These are phyloP conservation scores for Penicillium macrosclerotiorum DNA, from an alignment of 495 filamentous ascomycete species.

Conservation along the genomic window DNA sequence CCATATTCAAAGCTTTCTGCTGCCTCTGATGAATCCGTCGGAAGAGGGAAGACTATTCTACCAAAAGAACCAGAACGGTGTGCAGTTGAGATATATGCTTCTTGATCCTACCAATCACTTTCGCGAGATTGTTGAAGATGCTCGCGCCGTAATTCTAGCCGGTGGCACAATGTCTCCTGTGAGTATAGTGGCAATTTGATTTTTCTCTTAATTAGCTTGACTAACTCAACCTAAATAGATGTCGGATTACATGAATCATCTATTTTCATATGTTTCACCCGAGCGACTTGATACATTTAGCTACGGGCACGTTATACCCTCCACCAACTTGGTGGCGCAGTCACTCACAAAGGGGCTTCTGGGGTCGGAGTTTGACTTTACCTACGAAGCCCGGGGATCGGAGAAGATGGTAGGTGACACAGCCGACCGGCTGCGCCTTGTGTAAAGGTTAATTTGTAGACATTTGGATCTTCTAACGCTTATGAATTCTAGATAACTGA, in stretches of 20 bases:
- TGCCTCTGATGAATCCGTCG: slow-evolving; percentile 82
- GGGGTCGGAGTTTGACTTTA: slow-evolving; percentile 77
- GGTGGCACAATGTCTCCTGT: slow-evolving; percentile 97
- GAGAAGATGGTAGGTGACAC: slow-evolving; percentile 50
- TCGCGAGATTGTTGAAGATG: slow-evolving; percentile 79
- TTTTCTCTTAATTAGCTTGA: slow-evolving; percentile 3
- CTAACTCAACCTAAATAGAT: too few relatives aligned
- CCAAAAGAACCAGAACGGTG: slow-evolving; percentile 53
- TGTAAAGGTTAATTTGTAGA: too few relatives aligned
- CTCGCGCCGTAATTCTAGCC: slow-evolving; percentile 84
- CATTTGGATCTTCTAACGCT: neutral
- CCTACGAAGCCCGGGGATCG: slow-evolving; percentile 68
- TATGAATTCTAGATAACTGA: slow-evolving; percentile 59
- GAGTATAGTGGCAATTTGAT: too few relatives aligned
- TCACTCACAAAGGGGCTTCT: slow-evolving; percentile 53
- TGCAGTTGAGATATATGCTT: slow-evolving; percentile 79
- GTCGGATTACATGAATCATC: slow-evolving; percentile 77
- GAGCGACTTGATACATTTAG: slow-evolving; percentile 74
- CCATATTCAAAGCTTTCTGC: slow-evolving; percentile 77
- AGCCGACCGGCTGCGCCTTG: too few relatives aligned
- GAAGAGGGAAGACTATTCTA: slow-evolving; percentile 86
- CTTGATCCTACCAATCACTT: slow-evolving; percentile 95
- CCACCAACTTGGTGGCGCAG: slow-evolving; percentile 74
- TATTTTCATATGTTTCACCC: slow-evolving; percentile 73
- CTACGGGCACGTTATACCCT: slow-evolving; percentile 91